Conservation (phyloP, 2,329 filamentous ascomycete species). For the Geoglossum cookeanum region DNA sequence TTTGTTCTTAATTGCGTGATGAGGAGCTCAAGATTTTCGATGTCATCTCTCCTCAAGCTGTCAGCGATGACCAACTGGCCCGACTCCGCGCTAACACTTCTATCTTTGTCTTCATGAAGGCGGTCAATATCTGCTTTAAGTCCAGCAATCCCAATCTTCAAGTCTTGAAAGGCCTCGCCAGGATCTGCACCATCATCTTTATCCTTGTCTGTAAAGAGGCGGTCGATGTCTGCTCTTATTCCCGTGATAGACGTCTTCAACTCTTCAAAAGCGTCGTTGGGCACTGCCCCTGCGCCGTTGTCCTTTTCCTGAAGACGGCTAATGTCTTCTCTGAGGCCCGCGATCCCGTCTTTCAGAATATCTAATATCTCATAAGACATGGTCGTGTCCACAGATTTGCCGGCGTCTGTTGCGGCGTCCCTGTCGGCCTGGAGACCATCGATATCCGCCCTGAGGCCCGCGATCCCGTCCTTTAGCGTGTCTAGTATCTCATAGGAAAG, state of each 20-base stretch:
- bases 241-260: slow-evolving; percentile 63
- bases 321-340: slow-evolving; percentile 38
- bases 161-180: slow-evolving; percentile 40
- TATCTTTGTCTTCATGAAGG: slow-evolving; percentile 38
- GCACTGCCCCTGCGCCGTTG: not conserved
- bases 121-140: slow-evolving; percentile 62
- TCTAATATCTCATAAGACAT: slow-evolving; percentile 66
- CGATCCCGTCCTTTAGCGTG: slow-evolving; percentile 65
- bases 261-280: slow-evolving; percentile 40
- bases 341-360: slow-evolving; percentile 62
- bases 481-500: slow-evolving; percentile 81
- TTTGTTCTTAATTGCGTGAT: slow-evolving; percentile 70
- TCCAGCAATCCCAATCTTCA: slow-evolving; percentile 62
- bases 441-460: slow-evolving; percentile 57
- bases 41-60: slow-evolving; percentile 46
- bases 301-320: not conserved
- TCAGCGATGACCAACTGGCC: slow-evolving; percentile 30
- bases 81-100: slow-evolving; percentile 24
- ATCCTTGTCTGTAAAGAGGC: not conserved
- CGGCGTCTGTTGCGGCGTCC: not conserved
- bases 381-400: not conserved
- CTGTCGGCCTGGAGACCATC: slow-evolving; percentile 25
- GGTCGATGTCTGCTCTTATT: slow-evolving; percentile 32
- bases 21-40: slow-evolving; percentile 70
- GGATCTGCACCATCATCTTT: not conserved